These are phyloP conservation scores for Cystobasidium sp. DNA, from an alignment of 1,284 basidiomycete genomes.

Conservation along the genomic window DNA sequence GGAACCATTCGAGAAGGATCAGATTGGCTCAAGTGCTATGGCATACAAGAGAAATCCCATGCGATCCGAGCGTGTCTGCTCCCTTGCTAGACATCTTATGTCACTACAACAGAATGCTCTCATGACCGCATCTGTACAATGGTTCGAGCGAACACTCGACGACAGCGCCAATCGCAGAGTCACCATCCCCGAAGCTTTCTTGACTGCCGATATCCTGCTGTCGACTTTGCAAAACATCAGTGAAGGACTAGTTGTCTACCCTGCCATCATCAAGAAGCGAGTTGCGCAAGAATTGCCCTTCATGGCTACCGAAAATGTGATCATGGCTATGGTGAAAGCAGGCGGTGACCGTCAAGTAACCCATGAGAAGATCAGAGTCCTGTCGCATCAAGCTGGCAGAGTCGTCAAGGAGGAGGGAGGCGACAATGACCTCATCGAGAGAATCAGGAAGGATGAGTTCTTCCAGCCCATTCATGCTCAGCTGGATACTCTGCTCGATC, in stretches of 20 bases:
- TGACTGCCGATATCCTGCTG: conserved; percentile 94
- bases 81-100: conserved; percentile 89
- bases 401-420: conserved; percentile 95
- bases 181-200: conserved; percentile 93
- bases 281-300: conserved; percentile 96
- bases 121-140: conserved; percentile 89
- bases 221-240: conserved; percentile 95
- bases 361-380: conserved; percentile 92
- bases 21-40: conserved; percentile 88
- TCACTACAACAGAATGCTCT: conserved; percentile 88
- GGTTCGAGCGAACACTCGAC: conserved; percentile 95
- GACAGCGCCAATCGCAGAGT: conserved; percentile 96
- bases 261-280: conserved; percentile 87
- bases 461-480: conserved; percentile 64
- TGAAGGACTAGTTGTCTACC: conserved; percentile 97
- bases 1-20: conserved; percentile 98
- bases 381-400: conserved; percentile 93
- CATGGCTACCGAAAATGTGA: conserved; percentile 85
- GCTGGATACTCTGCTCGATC: conserved; percentile 67
- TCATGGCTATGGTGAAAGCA: conserved; percentile 95
- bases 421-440: conserved; percentile 93
- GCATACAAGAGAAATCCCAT: conserved; percentile 99
- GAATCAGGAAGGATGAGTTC: conserved; percentile 71
- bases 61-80: conserved; percentile 97
- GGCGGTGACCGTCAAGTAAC: conserved; percentile 96